Percentiles rank a stretch among this genome's conserved stretches.
Conservation (phyloP, 2,329 filamentous ascomycete genomes). For the Monilinia fructicola region DNA sequence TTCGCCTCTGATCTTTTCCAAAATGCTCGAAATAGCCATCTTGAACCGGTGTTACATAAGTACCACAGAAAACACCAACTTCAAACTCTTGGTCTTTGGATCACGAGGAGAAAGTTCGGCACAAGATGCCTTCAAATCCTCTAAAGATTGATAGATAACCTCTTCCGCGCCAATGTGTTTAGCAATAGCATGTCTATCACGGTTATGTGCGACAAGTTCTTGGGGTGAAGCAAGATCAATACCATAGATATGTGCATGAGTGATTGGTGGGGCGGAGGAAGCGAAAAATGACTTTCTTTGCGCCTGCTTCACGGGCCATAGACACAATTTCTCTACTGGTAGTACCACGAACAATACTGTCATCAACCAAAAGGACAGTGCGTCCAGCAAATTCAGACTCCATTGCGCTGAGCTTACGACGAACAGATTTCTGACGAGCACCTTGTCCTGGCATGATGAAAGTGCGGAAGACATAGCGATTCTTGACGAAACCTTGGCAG, state of each 20-base stretch:
- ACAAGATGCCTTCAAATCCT: slow-evolving; percentile 79
- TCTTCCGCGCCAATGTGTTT: slow-evolving; percentile 70
- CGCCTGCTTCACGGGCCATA: slow-evolving; percentile 84
- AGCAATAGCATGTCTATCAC: slow-evolving; percentile 60
- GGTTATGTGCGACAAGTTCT: slow-evolving; percentile 70
- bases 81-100: slow-evolving; percentile 67
- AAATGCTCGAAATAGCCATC: slow-evolving; percentile 81
- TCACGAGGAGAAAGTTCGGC: slow-evolving; percentile 64
- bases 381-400: slow-evolving; percentile 78
- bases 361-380: slow-evolving; percentile 82
- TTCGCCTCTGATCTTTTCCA: slow-evolving; percentile 70
- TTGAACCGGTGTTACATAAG: slow-evolving; percentile 78
- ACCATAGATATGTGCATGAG: slow-evolving; percentile 83
- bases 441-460: slow-evolving; percentile 86
- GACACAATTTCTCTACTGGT: slow-evolving; percentile 75
- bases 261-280: slow-evolving; percentile 79
- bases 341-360: slow-evolving; percentile 85
- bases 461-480: slow-evolving; percentile 83
- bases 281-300: slow-evolving; percentile 81
- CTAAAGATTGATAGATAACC: slow-evolving; percentile 74
- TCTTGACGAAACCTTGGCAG: slow-evolving; percentile 83
- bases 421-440: slow-evolving; percentile 78
- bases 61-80: slow-evolving; percentile 86
- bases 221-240: slow-evolving; percentile 71
- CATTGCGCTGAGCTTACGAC: slow-evolving; percentile 86